phyloP scores from a whole-genome alignment of 2,329 filamentous ascomycete genomes.

The Bimuria novae-zelandiae region DNA sequence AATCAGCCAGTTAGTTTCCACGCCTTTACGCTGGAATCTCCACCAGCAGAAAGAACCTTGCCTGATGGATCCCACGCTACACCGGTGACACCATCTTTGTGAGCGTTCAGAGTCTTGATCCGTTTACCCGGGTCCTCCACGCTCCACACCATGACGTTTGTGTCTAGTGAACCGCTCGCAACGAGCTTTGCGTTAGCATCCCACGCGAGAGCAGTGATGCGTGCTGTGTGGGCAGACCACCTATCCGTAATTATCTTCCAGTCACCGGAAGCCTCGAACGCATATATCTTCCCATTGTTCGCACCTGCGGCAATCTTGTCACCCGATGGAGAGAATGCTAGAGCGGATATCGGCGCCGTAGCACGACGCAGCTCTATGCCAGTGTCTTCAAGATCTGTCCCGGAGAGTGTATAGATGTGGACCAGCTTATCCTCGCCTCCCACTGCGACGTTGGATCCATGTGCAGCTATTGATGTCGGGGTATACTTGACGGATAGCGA shows the following conservation, averaged over 20 bases:
- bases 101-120: constrained; percentile 82
- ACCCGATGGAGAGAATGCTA: constrained; percentile 85
- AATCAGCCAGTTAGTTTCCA: constrained; percentile 61
- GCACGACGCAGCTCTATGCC: constrained; percentile 66
- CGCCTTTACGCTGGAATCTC: constrained; percentile 88
- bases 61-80: constrained; percentile 72
- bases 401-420: constrained; percentile 70
- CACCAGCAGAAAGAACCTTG: constrained; percentile 78
- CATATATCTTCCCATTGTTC: constrained; percentile 82
- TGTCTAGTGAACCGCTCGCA: constrained; percentile 85
- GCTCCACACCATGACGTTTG: constrained; percentile 92
- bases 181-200: constrained; percentile 75
- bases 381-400: constrained; percentile 59
- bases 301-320: constrained; percentile 80
- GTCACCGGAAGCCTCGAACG: constrained; percentile 67
- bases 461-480: constrained; percentile 73
- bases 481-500: constrained; percentile 65
- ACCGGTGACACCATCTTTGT: constrained; percentile 93
- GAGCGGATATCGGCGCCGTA: constrained; percentile 72
- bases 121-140: constrained; percentile 80
- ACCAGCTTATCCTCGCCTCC: constrained; percentile 76
- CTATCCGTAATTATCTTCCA: constrained; percentile 79
- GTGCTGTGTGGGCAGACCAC: constrained; percentile 73
- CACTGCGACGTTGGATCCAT: constrained; percentile 71
- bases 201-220: constrained; percentile 75